Percentiles rank a stretch among this genome's conserved stretches.
Evolutionary conservation across 208 protist species (phyloP).

Genomic region (Crithidia bombi): DNA sequence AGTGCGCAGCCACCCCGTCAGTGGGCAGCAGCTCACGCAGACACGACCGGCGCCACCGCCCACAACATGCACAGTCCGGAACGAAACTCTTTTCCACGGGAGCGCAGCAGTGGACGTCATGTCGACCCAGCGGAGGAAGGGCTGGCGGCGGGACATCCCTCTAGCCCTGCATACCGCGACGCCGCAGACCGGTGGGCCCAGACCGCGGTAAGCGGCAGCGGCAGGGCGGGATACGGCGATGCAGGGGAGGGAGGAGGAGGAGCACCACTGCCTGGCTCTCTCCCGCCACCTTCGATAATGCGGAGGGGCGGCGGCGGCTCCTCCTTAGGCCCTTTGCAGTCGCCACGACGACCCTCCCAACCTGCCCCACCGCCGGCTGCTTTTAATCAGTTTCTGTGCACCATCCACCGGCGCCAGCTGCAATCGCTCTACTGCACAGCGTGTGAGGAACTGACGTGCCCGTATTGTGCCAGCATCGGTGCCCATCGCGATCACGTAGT

Average conservation of each 20-base stretch:
- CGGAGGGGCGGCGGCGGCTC: background rate
- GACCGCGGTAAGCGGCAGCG: background rate
- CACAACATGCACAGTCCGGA: background rate
- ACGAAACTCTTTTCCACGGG: background rate
- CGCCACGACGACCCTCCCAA: background rate
- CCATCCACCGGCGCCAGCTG: slow-evolving; percentile 42
- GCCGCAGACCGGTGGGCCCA: background rate
- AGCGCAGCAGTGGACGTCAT: background rate
- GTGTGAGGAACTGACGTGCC: slow-evolving; percentile 62
- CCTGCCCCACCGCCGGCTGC: slow-evolving; percentile 9
- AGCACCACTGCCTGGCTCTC: background rate
- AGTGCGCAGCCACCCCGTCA: background rate
- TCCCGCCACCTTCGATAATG: slow-evolving; percentile 7
- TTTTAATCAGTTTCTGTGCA: slow-evolving; percentile 45
- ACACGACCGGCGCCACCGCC: too few species aligned
- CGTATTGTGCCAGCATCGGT: slow-evolving; percentile 74
- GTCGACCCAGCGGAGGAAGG: background rate
- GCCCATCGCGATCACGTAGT: slow-evolving; percentile 60
- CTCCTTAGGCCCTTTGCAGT: background rate
- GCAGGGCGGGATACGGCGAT: background rate
- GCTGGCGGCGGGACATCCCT: background rate
- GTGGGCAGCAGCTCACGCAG: too few species aligned
- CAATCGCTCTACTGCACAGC: slow-evolving; percentile 58
- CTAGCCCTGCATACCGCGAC: slow-evolving; percentile 1
- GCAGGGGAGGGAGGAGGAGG: background rate